These are phyloP conservation scores for Camelina sativa DNA, from an alignment of 345 rosid species.

Conservation along the genomic window DNA sequence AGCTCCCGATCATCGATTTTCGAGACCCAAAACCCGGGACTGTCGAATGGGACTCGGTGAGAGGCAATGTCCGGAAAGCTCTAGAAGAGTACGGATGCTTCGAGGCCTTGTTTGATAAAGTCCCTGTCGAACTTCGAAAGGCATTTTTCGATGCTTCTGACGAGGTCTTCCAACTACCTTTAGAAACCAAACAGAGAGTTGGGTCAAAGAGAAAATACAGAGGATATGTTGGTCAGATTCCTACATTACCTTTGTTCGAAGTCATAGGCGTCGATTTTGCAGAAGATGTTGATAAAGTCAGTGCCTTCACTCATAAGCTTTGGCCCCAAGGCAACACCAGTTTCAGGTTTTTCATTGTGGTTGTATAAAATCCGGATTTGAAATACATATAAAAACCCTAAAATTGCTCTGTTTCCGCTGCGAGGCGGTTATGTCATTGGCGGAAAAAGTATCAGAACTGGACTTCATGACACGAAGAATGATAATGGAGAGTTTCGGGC, in stretches of 20 bases:
- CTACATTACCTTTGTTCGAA: conserved; percentile 28
- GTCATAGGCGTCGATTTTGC: conserved; percentile 31
- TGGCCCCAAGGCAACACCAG: conserved; percentile 36
- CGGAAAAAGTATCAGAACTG: conserved; percentile 43
- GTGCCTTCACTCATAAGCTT: conserved; percentile 31
- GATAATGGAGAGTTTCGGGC: conserved; percentile 62
- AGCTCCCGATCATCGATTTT: conserved; percentile 42
- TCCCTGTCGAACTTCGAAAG: conserved; percentile 24
- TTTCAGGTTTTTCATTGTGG: conserved; percentile 32
- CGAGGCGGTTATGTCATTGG: conserved; percentile 34
- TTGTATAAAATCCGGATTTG: background rate
- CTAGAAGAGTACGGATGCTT: conserved; percentile 42
- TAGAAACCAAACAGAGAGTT: conserved; percentile 40
- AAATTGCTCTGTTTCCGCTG: conserved; percentile 25
- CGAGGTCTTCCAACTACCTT: conserved; percentile 24
- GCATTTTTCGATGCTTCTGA: conserved; percentile 29
- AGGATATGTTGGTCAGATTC: conserved; percentile 39
- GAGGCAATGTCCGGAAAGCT: conserved; percentile 33
- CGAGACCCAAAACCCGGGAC: conserved; percentile 29
- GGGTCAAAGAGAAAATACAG: conserved; percentile 24
- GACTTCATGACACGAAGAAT: conserved; percentile 52
- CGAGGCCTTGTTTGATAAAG: conserved; percentile 41
- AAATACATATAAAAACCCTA: background rate
- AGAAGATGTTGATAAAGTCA: conserved; percentile 29
- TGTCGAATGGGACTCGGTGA: conserved; percentile 34